Evolutionary conservation across 805 yeast species (phyloP).

Genomic region (Kuraishia capsulata): DNA sequence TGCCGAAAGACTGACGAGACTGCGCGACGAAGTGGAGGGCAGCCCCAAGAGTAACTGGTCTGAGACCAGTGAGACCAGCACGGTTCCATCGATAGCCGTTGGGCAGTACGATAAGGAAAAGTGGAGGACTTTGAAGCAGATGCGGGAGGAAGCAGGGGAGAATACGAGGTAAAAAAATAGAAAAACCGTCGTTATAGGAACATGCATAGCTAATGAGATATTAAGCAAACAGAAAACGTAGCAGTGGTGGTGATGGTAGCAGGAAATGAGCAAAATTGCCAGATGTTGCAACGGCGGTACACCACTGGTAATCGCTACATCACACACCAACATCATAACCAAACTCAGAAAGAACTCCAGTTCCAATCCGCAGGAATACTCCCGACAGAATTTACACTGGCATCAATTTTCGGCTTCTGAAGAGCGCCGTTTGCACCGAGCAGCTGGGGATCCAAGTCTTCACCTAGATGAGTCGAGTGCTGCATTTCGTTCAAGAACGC

Average conservation of each 20-base stretch:
- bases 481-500: conserved; percentile 16
- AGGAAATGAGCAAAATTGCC: too few species aligned
- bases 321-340: too few species aligned
- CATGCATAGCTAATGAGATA: too few species aligned
- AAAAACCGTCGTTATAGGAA: too few species aligned
- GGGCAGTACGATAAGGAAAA: conserved; percentile 62
- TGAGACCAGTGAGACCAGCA: conserved; percentile 20
- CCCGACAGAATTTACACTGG: conserved; percentile 3
- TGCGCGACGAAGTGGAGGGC: background rate
- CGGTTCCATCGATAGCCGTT: conserved; percentile 45
- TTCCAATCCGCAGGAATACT: conserved; percentile 28
- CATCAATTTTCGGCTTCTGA: too few species aligned
- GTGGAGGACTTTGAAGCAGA: conserved; percentile 33
- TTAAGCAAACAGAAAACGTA: too few species aligned
- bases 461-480: conserved; percentile 3
- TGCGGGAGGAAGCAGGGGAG: too few species aligned
- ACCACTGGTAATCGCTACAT: too few species aligned
- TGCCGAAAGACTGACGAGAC: background rate
- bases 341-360: conserved; percentile 28
- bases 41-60: conserved; percentile 15
- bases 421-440: too few species aligned
- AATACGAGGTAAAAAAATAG: too few species aligned
- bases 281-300: too few species aligned
- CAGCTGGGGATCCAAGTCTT: background rate
- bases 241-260: too few species aligned